Evolutionary conservation across 2,329 filamentous ascomycete genomes (phyloP).

Genomic region (Claviceps humidiphila): DNA sequence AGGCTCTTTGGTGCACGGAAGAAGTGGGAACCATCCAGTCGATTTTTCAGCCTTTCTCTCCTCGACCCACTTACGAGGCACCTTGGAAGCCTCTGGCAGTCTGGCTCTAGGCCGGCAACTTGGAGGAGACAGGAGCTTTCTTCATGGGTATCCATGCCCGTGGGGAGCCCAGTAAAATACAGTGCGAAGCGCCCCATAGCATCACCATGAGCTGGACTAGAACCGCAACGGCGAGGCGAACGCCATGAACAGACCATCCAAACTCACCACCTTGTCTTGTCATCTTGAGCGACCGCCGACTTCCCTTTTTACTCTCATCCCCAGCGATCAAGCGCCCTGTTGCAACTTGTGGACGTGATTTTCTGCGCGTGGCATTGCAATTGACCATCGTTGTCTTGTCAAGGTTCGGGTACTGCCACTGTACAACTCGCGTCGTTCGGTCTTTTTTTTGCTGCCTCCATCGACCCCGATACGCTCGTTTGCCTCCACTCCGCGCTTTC

Average conservation of each 20-base stretch:
- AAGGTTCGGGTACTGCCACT: not conserved
- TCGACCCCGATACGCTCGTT: constrained; percentile 1
- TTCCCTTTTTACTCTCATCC: not conserved
- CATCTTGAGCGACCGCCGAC: not conserved
- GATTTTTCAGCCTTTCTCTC: not conserved
- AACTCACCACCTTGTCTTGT: not conserved
- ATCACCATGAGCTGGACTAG: not conserved
- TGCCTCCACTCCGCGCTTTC: constrained; percentile 1
- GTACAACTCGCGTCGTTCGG: not conserved
- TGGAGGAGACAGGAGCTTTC: not conserved
- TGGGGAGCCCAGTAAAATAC: not conserved
- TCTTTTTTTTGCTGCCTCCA: not conserved
- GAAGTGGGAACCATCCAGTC: not conserved
- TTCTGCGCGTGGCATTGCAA: not conserved
- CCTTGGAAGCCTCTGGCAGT: not conserved
- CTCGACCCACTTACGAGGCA: not conserved
- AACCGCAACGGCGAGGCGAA: not conserved
- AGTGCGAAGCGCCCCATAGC: not conserved
- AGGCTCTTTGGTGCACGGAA: not conserved
- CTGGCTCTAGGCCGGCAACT: not conserved
- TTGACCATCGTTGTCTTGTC: not conserved
- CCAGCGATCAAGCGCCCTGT: not conserved
- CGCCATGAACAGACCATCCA: not conserved
- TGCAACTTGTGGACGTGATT: not conserved
- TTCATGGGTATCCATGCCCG: not conserved